A percentile compares a stretch with the other conserved stretches of the same genome.
phyloP scores from a whole-genome alignment of 2,329 filamentous ascomycete genomes.

The Penicillium sp. region DNA sequence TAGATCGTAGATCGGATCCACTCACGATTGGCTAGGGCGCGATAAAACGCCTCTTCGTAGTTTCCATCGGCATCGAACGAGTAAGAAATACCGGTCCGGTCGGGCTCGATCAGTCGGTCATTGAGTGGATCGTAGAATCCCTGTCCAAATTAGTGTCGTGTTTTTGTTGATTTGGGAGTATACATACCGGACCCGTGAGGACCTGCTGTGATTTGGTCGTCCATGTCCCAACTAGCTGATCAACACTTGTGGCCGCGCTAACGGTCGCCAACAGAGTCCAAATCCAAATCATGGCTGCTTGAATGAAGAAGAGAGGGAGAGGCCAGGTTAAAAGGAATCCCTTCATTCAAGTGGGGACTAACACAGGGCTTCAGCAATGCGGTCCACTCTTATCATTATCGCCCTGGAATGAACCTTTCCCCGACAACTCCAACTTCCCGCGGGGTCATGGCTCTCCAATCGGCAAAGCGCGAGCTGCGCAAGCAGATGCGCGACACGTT shows the following conservation, averaged over 20 bases:
- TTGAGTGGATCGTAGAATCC: constrained; percentile 67
- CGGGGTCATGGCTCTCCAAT: constrained; percentile 55
- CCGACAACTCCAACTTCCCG: constrained; percentile 15
- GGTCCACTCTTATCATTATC: constrained; percentile 22
- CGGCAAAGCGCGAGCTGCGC: constrained; percentile 74
- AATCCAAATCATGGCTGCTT: constrained; percentile 30
- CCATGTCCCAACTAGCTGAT: constrained; percentile 67
- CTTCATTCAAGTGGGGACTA: constrained; percentile 21
- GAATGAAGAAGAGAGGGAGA: constrained; percentile 6
- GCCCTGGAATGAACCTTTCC: constrained; percentile 11
- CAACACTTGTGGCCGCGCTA: constrained; percentile 43
- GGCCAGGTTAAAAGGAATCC: constrained; percentile 11
- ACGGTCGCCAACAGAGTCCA: constrained; percentile 38
- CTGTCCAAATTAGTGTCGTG: constrained; percentile 39
- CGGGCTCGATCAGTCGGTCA: constrained; percentile 65
- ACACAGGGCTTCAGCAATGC: constrained; percentile 18
- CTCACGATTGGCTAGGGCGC: constrained; percentile 67
- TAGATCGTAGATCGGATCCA: not conserved
- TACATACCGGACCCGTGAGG: constrained; percentile 64
- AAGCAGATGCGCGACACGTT: constrained; percentile 67
- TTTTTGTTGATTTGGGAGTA: not conserved
- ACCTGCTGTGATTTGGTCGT: constrained; percentile 68
- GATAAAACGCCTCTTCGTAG: constrained; percentile 69
- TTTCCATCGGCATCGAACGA: constrained; percentile 67
- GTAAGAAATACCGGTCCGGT: constrained; percentile 67